These are phyloP conservation scores for Verticillium albo-atrum DNA, from an alignment of 2,329 filamentous ascomycete genomes.

Conservation along the genomic window DNA sequence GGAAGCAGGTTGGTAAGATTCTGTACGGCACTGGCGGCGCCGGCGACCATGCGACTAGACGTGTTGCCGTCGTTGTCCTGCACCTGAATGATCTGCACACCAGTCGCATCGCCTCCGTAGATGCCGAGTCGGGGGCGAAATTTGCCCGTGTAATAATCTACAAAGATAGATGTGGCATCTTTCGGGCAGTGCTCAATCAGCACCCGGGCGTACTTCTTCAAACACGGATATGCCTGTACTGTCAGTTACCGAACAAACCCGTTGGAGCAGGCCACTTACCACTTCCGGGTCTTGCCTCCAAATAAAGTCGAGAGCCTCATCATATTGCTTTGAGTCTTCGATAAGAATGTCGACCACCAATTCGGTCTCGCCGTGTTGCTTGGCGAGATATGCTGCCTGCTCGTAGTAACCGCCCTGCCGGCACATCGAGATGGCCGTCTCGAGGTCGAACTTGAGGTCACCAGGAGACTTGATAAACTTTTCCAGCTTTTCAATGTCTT, in stretches of 20 bases:
- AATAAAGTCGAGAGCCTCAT: slow-evolving; percentile 85
- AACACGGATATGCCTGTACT: slow-evolving; percentile 69
- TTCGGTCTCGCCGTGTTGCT: slow-evolving; percentile 89
- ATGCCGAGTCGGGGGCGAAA: slow-evolving; percentile 65
- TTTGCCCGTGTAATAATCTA: slow-evolving; percentile 87
- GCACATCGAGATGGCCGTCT: slow-evolving; percentile 97
- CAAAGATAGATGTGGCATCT: slow-evolving; percentile 81
- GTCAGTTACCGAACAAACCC: slow-evolving; percentile 22
- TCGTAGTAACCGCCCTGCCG: slow-evolving; percentile 95
- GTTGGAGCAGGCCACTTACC: slow-evolving; percentile 40
- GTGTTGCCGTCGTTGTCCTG: slow-evolving; percentile 30
- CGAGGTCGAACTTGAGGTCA: slow-evolving; percentile 92
- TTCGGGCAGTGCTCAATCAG: slow-evolving; percentile 81
- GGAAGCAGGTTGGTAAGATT: slow-evolving; percentile 82
- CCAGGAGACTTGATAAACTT: slow-evolving; percentile 94
- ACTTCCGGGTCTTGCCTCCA: slow-evolving; percentile 77
- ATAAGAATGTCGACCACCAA: slow-evolving; percentile 94
- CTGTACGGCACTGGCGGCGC: slow-evolving; percentile 67
- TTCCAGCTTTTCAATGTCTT: slow-evolving; percentile 94
- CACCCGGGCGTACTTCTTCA: slow-evolving; percentile 94
- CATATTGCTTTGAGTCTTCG: slow-evolving; percentile 88
- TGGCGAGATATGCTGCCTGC: slow-evolving; percentile 91
- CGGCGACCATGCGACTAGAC: slow-evolving; percentile 38
- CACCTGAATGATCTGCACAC: slow-evolving; percentile 34
- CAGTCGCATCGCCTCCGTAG: neutral